Base-by-base conservation (phyloP, 1,284 basidiomycete species). In the Cryptococcus depauperatus region DNA sequence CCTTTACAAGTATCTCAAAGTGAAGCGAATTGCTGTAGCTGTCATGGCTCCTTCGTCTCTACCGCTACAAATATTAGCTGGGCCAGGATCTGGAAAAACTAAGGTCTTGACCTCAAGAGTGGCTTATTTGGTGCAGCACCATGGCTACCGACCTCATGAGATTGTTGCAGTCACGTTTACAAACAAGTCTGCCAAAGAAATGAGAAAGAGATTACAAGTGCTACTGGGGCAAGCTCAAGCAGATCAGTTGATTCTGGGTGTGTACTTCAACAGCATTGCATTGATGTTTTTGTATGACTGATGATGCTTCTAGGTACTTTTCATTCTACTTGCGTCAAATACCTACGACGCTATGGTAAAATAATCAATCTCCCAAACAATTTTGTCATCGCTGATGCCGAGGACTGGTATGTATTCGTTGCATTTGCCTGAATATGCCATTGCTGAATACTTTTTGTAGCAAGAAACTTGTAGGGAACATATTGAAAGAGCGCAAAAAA, bases 151-250 rank as follows among this genome's bases (percentile, higher is more conserved):
- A 9, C 79, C 85, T 1, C 72, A 74, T 4, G 74, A 80, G 37
- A 84, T 88, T 69, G 84, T 82, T 51, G 83, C 84, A 1, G 84
- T 88, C 2, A 87, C 85, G 0, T 87, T 86, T 65, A 86, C 84
- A 5, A 90, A 90, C 73, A 90, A 91, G 69, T 87, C 89, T 3
- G 87, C 89, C 1, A 83, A 80, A 52, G 89, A 93, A 71, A 91
- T 93, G 89, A 77, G 79, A 49, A 75, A 79, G 52, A 76, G 90
- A 3, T 71, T 95, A 23, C 68, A 71, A 19, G 77, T 76, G 48
- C 72, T 92, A n/a, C 76, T 93, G 22, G 88, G 88, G 3, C 75
- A 77, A 35, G 68, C 77, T 19, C 63, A 67, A 6, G 83, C 82
- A 1, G 72, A 74, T 14, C 72, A 77, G 41, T 73, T 93, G 27